Conservation (phyloP, 108 stramenopile species). For the Cylindrotheca fusiformis region DNA sequence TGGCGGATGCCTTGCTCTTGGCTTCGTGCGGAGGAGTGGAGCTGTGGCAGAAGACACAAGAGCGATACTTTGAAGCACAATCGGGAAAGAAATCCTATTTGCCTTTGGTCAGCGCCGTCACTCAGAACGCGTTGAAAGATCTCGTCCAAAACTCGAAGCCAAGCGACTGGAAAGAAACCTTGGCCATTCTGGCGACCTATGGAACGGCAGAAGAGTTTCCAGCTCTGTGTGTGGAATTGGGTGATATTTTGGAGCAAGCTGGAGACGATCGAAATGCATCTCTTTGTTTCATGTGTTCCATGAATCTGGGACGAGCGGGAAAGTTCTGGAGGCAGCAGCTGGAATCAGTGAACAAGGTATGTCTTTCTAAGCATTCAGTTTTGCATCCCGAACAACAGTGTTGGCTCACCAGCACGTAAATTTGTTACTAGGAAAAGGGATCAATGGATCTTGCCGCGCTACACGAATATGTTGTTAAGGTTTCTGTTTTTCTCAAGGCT, state of each 20-base stretch:
- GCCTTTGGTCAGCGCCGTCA: slow-evolving; percentile 83
- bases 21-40: slow-evolving; percentile 93
- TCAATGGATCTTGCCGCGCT: slow-evolving; percentile 64
- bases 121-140: slow-evolving; percentile 66
- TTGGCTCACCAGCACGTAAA: no score
- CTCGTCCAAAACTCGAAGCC: slow-evolving; percentile 77
- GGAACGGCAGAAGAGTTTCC: slow-evolving; percentile 92
- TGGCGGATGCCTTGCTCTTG: slow-evolving; percentile 92
- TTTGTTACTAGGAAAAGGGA: slow-evolving; percentile 23
- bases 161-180: slow-evolving; percentile 89
- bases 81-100: slow-evolving; percentile 73
- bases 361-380: neutral
- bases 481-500: slow-evolving; percentile 80
- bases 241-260: slow-evolving; percentile 78
- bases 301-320: slow-evolving; percentile 83
- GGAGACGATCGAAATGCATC: slow-evolving; percentile 80
- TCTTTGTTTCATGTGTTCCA: slow-evolving; percentile 94
- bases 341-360: slow-evolving; percentile 40
- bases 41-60: slow-evolving; percentile 90
- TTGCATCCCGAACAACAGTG: no score
- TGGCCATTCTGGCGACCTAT: slow-evolving; percentile 93
- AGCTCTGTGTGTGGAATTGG: slow-evolving; percentile 82
- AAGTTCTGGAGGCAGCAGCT: slow-evolving; percentile 82
- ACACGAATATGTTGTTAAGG: slow-evolving; percentile 91
- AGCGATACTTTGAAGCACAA: slow-evolving; percentile 82